phyloP scores from a whole-genome alignment of 23 red algal species.

The Rhodosorus marinus region DNA sequence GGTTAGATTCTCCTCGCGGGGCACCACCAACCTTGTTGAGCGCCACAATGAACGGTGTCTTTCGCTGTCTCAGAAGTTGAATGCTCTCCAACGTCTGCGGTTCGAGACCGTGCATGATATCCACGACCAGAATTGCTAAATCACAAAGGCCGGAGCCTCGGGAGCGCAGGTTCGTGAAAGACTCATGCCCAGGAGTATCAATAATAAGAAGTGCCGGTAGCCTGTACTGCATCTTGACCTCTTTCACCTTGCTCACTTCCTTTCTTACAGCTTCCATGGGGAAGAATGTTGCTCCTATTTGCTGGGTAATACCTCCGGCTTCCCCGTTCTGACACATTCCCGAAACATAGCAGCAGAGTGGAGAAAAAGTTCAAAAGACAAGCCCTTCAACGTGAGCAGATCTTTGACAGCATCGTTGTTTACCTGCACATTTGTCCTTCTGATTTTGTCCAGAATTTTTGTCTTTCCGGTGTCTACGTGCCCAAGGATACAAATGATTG shows the following conservation, averaged over 20 bases:
- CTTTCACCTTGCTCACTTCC: constrained; percentile 54
- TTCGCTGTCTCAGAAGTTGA: constrained; percentile 68
- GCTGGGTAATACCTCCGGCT: constrained; percentile 98
- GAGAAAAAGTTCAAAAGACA: no score
- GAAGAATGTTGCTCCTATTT: constrained; percentile 97
- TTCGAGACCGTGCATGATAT: constrained; percentile 98
- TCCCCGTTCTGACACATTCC: constrained; percentile 97
- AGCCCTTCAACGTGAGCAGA: no score
- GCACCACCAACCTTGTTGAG: constrained; percentile 99
- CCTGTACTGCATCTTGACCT: constrained; percentile 38
- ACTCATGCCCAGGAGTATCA: constrained; percentile 97
- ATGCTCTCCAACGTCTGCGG: constrained; percentile 90
- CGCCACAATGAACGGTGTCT: constrained; percentile 95
- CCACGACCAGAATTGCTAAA: constrained; percentile 97
- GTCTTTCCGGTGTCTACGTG: constrained; percentile 99
- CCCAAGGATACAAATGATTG: constrained; percentile 93
- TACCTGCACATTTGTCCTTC: constrained; percentile 85
- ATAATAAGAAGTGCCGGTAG: constrained; percentile 93
- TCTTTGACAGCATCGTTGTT: no score
- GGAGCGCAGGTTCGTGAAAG: constrained; percentile 93
- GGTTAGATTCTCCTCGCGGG: no score
- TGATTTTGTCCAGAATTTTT: constrained; percentile 93
- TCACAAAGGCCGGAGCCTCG: constrained; percentile 93
- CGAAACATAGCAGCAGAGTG: no score
- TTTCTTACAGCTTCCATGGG: constrained; percentile 85